Evolutionary conservation across 1,284 basidiomycete genomes (phyloP).

Genomic region (Rhodofomes roseus): DNA sequence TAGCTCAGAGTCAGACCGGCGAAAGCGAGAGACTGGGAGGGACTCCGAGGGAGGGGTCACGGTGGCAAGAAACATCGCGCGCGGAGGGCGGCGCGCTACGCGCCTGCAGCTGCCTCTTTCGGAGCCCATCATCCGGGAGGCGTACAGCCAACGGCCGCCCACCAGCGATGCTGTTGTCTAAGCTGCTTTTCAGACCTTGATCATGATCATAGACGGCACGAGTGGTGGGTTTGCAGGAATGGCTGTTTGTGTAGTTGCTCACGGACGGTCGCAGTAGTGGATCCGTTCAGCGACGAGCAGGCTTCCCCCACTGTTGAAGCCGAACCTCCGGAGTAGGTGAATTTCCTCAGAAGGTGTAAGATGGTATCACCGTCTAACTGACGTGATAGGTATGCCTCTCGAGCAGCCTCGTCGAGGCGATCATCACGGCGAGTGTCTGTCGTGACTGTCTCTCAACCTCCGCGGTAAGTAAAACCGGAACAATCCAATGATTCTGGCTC

Average conservation of each 20-base stretch:
- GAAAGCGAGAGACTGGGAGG: too few relatives aligned
- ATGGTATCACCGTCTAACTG: neutral
- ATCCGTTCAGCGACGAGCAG: slow-evolving; percentile 10
- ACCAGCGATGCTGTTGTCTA: neutral
- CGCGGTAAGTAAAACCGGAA: neutral
- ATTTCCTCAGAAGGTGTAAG: neutral
- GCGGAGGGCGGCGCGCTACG: neutral
- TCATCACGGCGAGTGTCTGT: neutral
- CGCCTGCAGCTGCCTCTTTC: neutral
- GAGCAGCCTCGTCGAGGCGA: neutral
- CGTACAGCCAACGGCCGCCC: neutral
- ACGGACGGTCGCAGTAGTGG: neutral
- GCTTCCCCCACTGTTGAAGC: neutral
- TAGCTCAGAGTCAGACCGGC: too few relatives aligned
- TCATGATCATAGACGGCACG: neutral
- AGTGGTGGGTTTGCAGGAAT: neutral
- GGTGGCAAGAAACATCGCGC: too few relatives aligned
- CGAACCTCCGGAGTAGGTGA: slow-evolving; percentile 5
- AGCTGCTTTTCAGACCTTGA: too few relatives aligned
- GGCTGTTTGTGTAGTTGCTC: neutral
- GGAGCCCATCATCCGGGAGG: neutral
- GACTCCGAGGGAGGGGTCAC: too few relatives aligned
- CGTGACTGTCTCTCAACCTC: slow-evolving; percentile 3
- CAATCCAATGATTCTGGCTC: neutral
- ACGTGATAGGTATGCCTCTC: neutral